Percentiles rank a stretch among this genome's conserved stretches.
Evolutionary conservation across 1,284 basidiomycete genomes (phyloP).

Genomic region (Cryptococcus jaspeensis): DNA sequence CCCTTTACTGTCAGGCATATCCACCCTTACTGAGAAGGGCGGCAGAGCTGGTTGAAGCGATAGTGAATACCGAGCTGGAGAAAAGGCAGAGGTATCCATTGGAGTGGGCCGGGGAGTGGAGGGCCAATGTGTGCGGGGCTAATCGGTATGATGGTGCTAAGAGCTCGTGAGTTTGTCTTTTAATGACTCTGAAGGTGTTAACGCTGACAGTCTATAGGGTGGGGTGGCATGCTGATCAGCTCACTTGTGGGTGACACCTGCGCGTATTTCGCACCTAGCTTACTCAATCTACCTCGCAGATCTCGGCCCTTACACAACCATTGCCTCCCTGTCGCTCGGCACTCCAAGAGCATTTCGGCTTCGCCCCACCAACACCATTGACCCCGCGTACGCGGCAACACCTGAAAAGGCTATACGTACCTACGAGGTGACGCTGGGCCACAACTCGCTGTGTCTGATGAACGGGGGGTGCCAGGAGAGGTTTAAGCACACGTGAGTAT

Average conservation of each 20-base stretch:
- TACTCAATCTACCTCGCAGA: constrained; percentile 50
- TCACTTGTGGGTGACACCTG: constrained; percentile 44
- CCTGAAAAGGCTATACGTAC: constrained; percentile 61
- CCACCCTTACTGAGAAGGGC: constrained; percentile 73
- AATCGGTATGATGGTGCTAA: constrained; percentile 84
- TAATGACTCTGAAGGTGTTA: neutral
- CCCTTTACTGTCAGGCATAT: constrained; percentile 53
- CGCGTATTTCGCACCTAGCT: neutral
- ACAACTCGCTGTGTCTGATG: constrained; percentile 92
- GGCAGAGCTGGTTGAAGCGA: constrained; percentile 68
- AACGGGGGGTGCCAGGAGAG: constrained; percentile 84
- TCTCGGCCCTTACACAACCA: constrained; percentile 87
- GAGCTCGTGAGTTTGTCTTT: constrained; percentile 53
- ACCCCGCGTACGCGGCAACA: constrained; percentile 58
- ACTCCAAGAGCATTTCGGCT: constrained; percentile 70
- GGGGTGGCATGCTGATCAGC: constrained; percentile 73
- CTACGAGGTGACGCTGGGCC: constrained; percentile 75
- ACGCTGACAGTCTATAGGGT: constrained; percentile 55
- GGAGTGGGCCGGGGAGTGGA: constrained; percentile 77
- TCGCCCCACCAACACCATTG: constrained; percentile 50
- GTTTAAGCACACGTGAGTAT: constrained; percentile 63
- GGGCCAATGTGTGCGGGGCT: constrained; percentile 84
- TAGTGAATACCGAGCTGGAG: constrained; percentile 72
- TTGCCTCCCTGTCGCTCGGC: constrained; percentile 90
- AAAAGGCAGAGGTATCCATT: constrained; percentile 63